phyloP scores from a whole-genome alignment of 495 filamentous ascomycete species.

The Sabuloglossum arenarium region DNA sequence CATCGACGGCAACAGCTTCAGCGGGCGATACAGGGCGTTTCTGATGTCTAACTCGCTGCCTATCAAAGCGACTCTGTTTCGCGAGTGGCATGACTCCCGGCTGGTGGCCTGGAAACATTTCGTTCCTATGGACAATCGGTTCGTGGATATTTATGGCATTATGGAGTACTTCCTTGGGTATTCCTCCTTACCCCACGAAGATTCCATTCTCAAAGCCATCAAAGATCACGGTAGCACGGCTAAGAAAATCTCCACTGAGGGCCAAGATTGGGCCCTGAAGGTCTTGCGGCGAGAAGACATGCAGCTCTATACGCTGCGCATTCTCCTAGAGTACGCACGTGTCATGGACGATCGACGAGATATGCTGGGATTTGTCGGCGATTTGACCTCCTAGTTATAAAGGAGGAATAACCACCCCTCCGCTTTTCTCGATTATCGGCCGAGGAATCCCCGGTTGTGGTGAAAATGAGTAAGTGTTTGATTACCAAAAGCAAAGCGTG shows the following conservation, averaged over 20 bases:
- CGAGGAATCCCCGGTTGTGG: no score
- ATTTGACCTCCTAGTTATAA: slow-evolving; percentile 12
- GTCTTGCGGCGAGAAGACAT: slow-evolving; percentile 54
- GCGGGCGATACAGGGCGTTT: slow-evolving; percentile 14
- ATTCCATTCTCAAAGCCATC: slow-evolving; percentile 14
- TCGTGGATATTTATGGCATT: slow-evolving; percentile 52
- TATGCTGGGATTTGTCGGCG: slow-evolving; percentile 40
- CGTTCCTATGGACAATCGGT: slow-evolving; percentile 72
- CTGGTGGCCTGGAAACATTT: slow-evolving; percentile 13
- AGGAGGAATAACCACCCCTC: no score
- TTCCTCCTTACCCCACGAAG: slow-evolving; percentile 3
- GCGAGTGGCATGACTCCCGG: slow-evolving; percentile 19
- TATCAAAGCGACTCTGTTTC: slow-evolving; percentile 20
- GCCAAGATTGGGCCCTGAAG: slow-evolving; percentile 44
- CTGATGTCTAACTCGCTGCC: slow-evolving; percentile 11
- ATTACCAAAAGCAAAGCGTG: no score
- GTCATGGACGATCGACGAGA: slow-evolving; percentile 44
- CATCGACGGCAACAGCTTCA: slow-evolving; percentile 19
- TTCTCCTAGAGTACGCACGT: slow-evolving; percentile 52
- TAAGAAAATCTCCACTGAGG: slow-evolving; percentile 36
- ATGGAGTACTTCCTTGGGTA: slow-evolving; percentile 61
- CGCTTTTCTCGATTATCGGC: no score
- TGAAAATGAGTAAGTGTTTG: no score
- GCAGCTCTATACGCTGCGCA: slow-evolving; percentile 43
- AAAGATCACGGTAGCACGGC: slow-evolving; percentile 35